These are phyloP conservation scores for Paradendryphiella salina DNA, from an alignment of 2,329 filamentous ascomycete genomes.

Conservation along the genomic window DNA sequence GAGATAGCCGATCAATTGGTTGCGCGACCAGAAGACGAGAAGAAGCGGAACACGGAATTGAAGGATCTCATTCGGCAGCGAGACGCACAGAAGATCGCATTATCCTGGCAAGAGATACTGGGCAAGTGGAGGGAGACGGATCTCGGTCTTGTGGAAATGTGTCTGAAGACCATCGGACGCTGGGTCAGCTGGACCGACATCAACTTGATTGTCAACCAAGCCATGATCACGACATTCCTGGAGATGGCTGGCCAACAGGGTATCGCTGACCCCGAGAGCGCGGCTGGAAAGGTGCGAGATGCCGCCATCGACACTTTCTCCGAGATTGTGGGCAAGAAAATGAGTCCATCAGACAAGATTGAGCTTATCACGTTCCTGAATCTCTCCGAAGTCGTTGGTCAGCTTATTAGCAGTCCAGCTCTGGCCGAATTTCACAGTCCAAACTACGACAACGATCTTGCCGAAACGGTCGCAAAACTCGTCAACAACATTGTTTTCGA, in stretches of 20 bases:
- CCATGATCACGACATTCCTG: slow-evolving; percentile 82
- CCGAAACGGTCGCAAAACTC: slow-evolving; percentile 91
- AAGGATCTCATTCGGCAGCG: slow-evolving; percentile 87
- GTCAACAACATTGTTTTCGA: slow-evolving; percentile 89
- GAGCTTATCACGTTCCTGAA: slow-evolving; percentile 92
- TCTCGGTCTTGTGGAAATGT: slow-evolving; percentile 80
- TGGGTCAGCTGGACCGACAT: slow-evolving; percentile 99
- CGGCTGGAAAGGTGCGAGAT: slow-evolving; percentile 76
- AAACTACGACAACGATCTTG: slow-evolving; percentile 92
- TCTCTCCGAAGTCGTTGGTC: slow-evolving; percentile 78
- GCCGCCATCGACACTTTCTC: slow-evolving; percentile 93
- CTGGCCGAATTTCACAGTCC: slow-evolving; percentile 77
- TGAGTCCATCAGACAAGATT: slow-evolving; percentile 91
- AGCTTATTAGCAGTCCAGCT: slow-evolving; percentile 81
- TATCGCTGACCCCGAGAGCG: slow-evolving; percentile 61
- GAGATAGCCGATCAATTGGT: slow-evolving; percentile 95
- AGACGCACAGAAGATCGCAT: slow-evolving; percentile 85
- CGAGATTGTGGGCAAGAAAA: slow-evolving; percentile 97
- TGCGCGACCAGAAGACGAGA: slow-evolving; percentile 73
- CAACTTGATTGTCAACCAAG: slow-evolving; percentile 78
- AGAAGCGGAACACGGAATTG: slow-evolving; percentile 82
- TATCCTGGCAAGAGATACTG: slow-evolving; percentile 90
- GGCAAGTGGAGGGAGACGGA: slow-evolving; percentile 69
- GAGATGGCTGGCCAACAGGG: slow-evolving; percentile 77
- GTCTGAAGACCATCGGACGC: slow-evolving; percentile 86